A percentile compares a stretch with the other conserved stretches of the same genome.
These are phyloP conservation scores for Cladophialophora carrionii DNA, from an alignment of 2,329 filamentous ascomycete genomes.

Conservation along the genomic window DNA sequence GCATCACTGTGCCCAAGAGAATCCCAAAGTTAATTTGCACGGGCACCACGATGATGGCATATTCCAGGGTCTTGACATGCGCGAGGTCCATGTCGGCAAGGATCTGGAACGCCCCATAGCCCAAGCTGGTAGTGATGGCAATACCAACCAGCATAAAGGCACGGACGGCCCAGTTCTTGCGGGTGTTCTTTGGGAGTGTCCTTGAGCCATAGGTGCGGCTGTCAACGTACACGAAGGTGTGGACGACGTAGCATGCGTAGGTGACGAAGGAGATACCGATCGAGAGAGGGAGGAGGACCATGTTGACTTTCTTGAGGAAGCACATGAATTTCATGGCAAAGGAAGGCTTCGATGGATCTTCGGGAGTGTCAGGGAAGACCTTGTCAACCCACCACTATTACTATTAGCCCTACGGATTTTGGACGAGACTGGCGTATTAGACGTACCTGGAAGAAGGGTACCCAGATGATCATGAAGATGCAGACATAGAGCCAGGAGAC, in stretches of 20 bases:
- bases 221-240: conserved; percentile 36
- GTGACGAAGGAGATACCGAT: conserved; percentile 30
- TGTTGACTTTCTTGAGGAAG: conserved; percentile 34
- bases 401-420: background rate
- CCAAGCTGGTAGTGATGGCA: conserved; percentile 26
- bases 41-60: conserved; percentile 34
- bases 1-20: conserved; percentile 33
- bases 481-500: conserved; percentile 38
- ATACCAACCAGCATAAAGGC: conserved; percentile 34
- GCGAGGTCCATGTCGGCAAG: conserved; percentile 35
- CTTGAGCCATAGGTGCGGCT: conserved; percentile 26
- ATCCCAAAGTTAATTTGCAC: conserved; percentile 37
- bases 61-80: conserved; percentile 36
- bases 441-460: conserved; percentile 37
- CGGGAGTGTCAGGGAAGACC: conserved; percentile 16
- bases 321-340: conserved; percentile 23
- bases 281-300: conserved; percentile 34
- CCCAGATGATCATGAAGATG: conserved; percentile 33
- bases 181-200: conserved; percentile 32
- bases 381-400: conserved; percentile 37
- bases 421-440: background rate
- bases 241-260: conserved; percentile 32
- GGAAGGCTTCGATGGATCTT: conserved; percentile 20
- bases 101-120: conserved; percentile 34
- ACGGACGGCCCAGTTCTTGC: conserved; percentile 37